These are phyloP conservation scores for Fusarium sulawesiense DNA, from an alignment of 2,329 filamentous ascomycete species.

Conservation along the genomic window DNA sequence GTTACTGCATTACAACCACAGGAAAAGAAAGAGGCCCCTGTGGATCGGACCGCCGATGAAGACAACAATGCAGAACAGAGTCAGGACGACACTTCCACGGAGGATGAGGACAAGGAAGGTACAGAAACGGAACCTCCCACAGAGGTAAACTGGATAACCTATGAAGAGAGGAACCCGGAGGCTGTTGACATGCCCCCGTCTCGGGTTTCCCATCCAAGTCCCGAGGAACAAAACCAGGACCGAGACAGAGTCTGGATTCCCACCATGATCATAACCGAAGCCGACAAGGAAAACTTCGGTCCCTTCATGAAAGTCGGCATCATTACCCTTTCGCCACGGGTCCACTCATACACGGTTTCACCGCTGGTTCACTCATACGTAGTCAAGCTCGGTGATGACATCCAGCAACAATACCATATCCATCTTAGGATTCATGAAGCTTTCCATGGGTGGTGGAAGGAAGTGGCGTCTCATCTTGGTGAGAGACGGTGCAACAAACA, in stretches of 20 bases:
- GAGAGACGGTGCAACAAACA: not conserved
- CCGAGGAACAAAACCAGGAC: not conserved
- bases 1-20: accelerated
- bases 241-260: not conserved
- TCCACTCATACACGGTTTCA: not conserved
- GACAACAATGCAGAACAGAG: not conserved
- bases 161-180: not conserved
- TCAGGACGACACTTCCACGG: not conserved
- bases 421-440: not conserved
- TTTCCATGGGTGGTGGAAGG: not conserved
- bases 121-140: not conserved
- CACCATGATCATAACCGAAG: not conserved
- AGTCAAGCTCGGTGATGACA: not conserved
- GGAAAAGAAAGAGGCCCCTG: too few species aligned
- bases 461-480: not conserved
- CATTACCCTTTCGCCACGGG: not conserved
- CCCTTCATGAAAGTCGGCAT: not conserved
- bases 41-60: not conserved
- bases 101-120: not conserved
- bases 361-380: not conserved
- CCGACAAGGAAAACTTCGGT: not conserved
- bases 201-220: not conserved
- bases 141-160: not conserved
- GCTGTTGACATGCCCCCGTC: not conserved
- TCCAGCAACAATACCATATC: not conserved